Conservation (phyloP, 202 grass and related monocot species). For the Panicum hallii region DNA sequence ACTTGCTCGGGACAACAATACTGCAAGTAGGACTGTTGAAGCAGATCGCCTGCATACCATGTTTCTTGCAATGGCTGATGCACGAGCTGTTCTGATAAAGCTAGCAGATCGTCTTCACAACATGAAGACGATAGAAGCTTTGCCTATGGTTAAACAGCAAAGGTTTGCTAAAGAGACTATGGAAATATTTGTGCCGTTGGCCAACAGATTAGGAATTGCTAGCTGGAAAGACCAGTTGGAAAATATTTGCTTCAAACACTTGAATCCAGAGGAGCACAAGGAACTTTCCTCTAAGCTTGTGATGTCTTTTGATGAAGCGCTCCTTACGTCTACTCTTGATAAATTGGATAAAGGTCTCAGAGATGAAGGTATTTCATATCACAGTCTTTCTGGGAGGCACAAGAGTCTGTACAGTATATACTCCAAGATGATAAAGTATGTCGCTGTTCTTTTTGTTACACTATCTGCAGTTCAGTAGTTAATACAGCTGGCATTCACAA, state of each 20-base stretch:
- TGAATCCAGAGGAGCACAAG: conserved; percentile 71
- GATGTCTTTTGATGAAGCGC: conserved; percentile 68
- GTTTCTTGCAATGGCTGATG: conserved; percentile 91
- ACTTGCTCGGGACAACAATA: conserved; percentile 87
- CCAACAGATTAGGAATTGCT: conserved; percentile 77
- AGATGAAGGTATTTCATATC: conserved; percentile 64
- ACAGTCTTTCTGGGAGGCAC: conserved; percentile 73
- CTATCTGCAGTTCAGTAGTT: conserved; percentile 20
- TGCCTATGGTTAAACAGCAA: conserved; percentile 76
- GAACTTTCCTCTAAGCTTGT: conserved; percentile 68
- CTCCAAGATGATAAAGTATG: conserved; percentile 86
- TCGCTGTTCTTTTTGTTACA: not conserved
- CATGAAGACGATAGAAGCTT: conserved; percentile 84
- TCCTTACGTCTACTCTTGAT: conserved; percentile 65
- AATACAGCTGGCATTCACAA: not conserved
- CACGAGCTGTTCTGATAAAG: conserved; percentile 86
- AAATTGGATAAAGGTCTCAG: conserved; percentile 71
- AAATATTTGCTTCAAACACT: conserved; percentile 84
- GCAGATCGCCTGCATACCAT: conserved; percentile 87
- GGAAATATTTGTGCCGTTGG: conserved; percentile 87
- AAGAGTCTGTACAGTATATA: conserved; percentile 86
- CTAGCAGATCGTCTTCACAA: conserved; percentile 89
- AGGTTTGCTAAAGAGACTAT: conserved; percentile 88
- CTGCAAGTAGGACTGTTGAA: conserved; percentile 77
- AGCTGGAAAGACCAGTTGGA: conserved; percentile 88